These are phyloP conservation scores for Amphibolis antarctica DNA, from an alignment of 106 monocot species.

Conservation along the genomic window DNA sequence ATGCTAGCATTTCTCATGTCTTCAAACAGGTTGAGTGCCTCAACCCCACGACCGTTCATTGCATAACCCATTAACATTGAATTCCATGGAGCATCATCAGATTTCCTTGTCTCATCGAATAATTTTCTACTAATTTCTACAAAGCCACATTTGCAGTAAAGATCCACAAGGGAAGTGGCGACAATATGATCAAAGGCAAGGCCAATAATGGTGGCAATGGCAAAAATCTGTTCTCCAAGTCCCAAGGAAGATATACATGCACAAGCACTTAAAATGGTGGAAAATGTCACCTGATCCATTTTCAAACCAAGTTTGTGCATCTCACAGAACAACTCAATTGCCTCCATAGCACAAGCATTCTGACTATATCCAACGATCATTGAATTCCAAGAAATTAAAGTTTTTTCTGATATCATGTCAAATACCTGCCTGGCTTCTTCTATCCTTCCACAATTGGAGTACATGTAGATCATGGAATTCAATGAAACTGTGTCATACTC, in stretches of 20 bases:
- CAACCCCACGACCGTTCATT: conserved; percentile 45
- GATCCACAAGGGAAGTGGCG: conserved; percentile 53
- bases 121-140: conserved; percentile 25
- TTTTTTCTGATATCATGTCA: conserved; percentile 32
- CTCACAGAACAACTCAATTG: conserved; percentile 43
- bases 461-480: conserved; percentile 63
- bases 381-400: conserved; percentile 77
- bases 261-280: conserved; percentile 49
- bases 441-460: conserved; percentile 37
- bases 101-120: conserved; percentile 28
- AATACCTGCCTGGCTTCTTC: conserved; percentile 44
- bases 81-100: conserved; percentile 58
- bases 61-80: conserved; percentile 78
- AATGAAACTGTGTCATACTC: conserved; percentile 40
- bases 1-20: conserved; percentile 33
- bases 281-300: conserved; percentile 45
- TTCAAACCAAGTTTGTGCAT: conserved; percentile 35
- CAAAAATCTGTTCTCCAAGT: conserved; percentile 52
- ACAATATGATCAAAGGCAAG: conserved; percentile 34
- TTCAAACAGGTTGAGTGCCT: conserved; percentile 37
- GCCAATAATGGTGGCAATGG: conserved; percentile 26
- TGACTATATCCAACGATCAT: conserved; percentile 69
- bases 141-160: conserved; percentile 72
- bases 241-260: conserved; percentile 28
- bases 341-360: conserved; percentile 35